Evolutionary conservation across 768 basidiomycete species (phyloP), one percentile per base, ranked within the genome.

Genomic region (Phlebiopsis gigantea): DNA sequence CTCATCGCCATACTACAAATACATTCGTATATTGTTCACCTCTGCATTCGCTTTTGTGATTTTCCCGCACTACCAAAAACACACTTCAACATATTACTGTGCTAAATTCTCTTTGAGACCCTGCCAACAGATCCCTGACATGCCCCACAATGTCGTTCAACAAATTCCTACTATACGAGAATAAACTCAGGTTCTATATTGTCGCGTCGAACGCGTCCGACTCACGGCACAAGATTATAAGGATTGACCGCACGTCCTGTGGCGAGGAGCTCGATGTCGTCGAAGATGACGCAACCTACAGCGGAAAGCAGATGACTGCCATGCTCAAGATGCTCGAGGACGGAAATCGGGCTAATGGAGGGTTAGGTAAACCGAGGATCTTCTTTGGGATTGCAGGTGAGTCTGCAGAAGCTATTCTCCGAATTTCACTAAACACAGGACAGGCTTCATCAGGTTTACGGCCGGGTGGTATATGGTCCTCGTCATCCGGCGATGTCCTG

Each of bases 391-490:
- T 94, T 60, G 90, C 86, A 19, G 90, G 90, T 87, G 59, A 49
- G 79, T 55, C 24, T 12, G n/a, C 30, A 42, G 24, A 30, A 25
- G 25, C 8, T 45, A 25, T n/a, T 8, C 39, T 50, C 22, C 3
- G 14, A 46, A 9, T n/a, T 22, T 22, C 6, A 4, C 28, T 48
- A n/a, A 29, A 8, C 29, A 28, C 19, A 19, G 28, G 41, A 6
- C 47, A 90, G 96, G 96, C 0, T 98, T 99, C 66, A 85, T 98
- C 55, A 82, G 83, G 44, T 98, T 98, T 69, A 97, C 94, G 1
- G 88, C 93, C 1, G 93, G 94, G 8, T 98, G 92, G 90, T 98
- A 98, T 69, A 86, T 98, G 82, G 82, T 99, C 49, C 72, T 93
- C 21, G 85, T 98, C 61, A 83, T 90, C 46, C 92, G 95, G 68